Percentiles rank a stretch among this genome's conserved stretches.
Conservation (phyloP, 192 early-diverging fungal species). For the Chytriomyces confervae region DNA sequence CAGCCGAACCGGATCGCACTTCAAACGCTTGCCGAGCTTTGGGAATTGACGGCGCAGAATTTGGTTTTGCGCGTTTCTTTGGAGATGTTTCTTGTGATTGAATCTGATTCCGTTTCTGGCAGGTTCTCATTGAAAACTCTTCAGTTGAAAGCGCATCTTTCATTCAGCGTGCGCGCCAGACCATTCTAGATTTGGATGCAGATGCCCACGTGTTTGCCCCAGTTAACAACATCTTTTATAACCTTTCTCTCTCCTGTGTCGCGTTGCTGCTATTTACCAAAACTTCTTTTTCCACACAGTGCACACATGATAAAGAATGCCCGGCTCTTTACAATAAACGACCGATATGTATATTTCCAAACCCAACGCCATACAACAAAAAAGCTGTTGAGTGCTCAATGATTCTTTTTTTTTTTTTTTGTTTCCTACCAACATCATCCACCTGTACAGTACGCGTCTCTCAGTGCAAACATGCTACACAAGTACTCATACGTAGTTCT, state of each 20-base stretch:
- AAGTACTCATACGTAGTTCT: conserved; percentile 2
- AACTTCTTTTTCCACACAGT: background rate
- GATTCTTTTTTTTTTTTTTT: too few relatives aligned
- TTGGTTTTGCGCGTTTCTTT: background rate
- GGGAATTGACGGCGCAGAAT: background rate
- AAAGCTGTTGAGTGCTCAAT: background rate
- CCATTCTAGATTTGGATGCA: background rate
- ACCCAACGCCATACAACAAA: background rate
- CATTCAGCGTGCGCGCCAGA: background rate
- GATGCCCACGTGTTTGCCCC: background rate
- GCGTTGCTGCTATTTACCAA: background rate
- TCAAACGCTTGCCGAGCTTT: background rate
- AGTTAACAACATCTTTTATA: background rate
- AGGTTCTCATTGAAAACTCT: background rate
- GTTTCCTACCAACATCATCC: too few relatives aligned
- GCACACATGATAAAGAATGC: background rate
- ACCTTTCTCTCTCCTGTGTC: background rate
- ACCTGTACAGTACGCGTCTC: too few relatives aligned
- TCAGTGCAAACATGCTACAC: background rate
- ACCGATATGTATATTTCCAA: background rate
- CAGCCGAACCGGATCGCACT: background rate
- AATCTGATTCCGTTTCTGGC: background rate
- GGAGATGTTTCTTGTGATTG: too few relatives aligned
- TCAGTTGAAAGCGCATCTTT: background rate
- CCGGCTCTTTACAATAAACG: background rate